A percentile compares a stretch with the other conserved stretches of the same genome.
phyloP scores from a whole-genome alignment of 345 rosid species.

The Sonneratia alba region DNA sequence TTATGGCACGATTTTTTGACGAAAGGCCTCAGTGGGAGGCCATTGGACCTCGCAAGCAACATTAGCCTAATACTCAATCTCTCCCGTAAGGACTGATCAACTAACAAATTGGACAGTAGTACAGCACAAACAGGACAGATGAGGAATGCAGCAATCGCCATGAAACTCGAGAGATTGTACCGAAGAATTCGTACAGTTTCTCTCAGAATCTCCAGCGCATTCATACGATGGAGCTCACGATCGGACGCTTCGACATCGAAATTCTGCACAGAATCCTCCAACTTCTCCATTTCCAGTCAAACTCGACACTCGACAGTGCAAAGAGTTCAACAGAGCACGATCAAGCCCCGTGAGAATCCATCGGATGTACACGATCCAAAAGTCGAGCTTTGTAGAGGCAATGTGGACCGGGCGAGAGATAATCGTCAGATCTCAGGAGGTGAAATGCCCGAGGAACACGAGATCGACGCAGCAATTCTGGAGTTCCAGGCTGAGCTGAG shows the following conservation, averaged over 20 bases:
- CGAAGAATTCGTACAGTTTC: slow-evolving; percentile 80
- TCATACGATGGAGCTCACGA: slow-evolving; percentile 41
- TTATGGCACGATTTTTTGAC: slow-evolving; percentile 53
- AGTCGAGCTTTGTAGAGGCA: not conserved
- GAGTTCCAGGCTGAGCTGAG: not conserved
- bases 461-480: not conserved
- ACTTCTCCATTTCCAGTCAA: not conserved
- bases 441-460: not conserved
- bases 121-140: slow-evolving; percentile 81
- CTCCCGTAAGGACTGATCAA: slow-evolving; percentile 54
- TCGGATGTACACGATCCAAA: not conserved
- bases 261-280: slow-evolving; percentile 21
- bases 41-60: slow-evolving; percentile 60
- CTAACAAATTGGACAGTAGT: slow-evolving; percentile 52
- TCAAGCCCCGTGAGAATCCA: not conserved
- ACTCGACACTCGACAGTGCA: not conserved
- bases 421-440: not conserved
- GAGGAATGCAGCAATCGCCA: slow-evolving; percentile 44
- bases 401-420: slow-evolving; percentile 4
- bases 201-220: slow-evolving; percentile 73
- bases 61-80: slow-evolving; percentile 45
- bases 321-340: not conserved
- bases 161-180: slow-evolving; percentile 49
- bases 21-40: slow-evolving; percentile 57
- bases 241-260: slow-evolving; percentile 32